Percentiles rank a stretch among this genome's conserved stretches.
These are phyloP conservation scores for Dimocarpus longan DNA, from an alignment of 345 rosid species.

Conservation along the genomic window DNA sequence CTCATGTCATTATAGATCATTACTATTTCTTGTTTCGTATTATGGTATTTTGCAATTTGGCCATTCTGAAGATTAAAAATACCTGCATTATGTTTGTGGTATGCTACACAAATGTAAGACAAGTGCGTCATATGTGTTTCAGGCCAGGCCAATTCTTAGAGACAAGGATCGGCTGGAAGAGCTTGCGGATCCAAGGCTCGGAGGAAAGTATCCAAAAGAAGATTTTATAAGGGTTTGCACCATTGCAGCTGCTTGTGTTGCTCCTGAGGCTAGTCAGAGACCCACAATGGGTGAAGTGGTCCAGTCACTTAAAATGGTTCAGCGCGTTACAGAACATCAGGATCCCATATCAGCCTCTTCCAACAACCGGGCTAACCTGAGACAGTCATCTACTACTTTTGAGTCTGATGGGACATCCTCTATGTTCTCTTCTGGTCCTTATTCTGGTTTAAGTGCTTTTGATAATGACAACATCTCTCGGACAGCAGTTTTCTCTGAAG, in stretches of 20 bases:
- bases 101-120: slow-evolving; percentile 1
- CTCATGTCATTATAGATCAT: slow-evolving; percentile 2
- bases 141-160: slow-evolving; percentile 96
- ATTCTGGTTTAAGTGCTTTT: slow-evolving; percentile 78
- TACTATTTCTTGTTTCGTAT: not conserved
- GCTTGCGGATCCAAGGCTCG: slow-evolving; percentile 79
- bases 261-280: slow-evolving; percentile 92
- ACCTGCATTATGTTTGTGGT: not conserved
- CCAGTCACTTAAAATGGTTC: slow-evolving; percentile 99
- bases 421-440: slow-evolving; percentile 95
- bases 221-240: slow-evolving; percentile 93
- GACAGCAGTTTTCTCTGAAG: slow-evolving; percentile 86
- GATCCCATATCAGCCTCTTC: slow-evolving; percentile 48
- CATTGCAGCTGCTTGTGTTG: slow-evolving; percentile 96
- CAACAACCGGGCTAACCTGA: slow-evolving; percentile 63
- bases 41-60: not conserved
- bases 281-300: slow-evolving; percentile 99
- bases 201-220: slow-evolving; percentile 86
- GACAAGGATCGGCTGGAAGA: slow-evolving; percentile 93
- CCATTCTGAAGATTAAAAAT: not conserved
- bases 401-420: slow-evolving; percentile 97
- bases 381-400: slow-evolving; percentile 84
- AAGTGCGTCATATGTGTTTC: slow-evolving; percentile 31
- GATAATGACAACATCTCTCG: slow-evolving; percentile 79
- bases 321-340: slow-evolving; percentile 75